Base-by-base conservation (phyloP, 495 filamentous ascomycete species). In the Cercophora newfieldiana region DNA sequence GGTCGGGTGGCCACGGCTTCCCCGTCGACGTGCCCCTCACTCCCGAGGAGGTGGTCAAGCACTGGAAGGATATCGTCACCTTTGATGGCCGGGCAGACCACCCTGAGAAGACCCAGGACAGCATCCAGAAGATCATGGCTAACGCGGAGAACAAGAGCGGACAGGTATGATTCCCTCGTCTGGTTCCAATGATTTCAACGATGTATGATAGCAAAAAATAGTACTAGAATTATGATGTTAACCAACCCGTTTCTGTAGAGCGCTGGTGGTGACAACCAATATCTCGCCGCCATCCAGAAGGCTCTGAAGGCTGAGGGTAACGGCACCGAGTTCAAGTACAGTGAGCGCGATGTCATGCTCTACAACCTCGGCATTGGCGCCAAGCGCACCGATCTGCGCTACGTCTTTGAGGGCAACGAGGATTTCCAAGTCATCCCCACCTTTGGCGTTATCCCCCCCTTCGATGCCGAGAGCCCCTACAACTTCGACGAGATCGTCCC, bases 341-440 rank as follows among this genome's bases (percentile, higher is more conserved):
- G 87, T 62, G 93, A 98, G 69, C 88, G 86, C 67, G 96, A 98
- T 75, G 84, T 91, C 60, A 95, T 96, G 69, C 87, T 99, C 30
- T 99, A 99, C 83, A 98, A 97, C 79, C 86, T 99, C 53, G 94
- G 96, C 58, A 73, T 99, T 70, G 95, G 95, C 63, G 95, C 96
- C 68, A 98, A 97, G 83, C 90, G 91, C 68, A 93, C 88, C 33
- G 93, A 99, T 68, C 83, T 99, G 50, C 87, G 87, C 54, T 86
- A 93, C 71, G 91, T 97, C 56, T 99, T 84, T 74, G 95, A 99
- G 82, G 91, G 91, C 79, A 79, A 84, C 74, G 94, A 97, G 54
- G 81, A 91, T 66, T 99, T 99, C 86, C 92, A 97, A 77, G 89
- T 89, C 58, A 85, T 99, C 48, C 95, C 95, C 48, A 97, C 94